A percentile compares a stretch with the other conserved stretches of the same genome.
Conservation (phyloP, 1,139 yeast genomes). For the Hyphopichia fennica region DNA sequence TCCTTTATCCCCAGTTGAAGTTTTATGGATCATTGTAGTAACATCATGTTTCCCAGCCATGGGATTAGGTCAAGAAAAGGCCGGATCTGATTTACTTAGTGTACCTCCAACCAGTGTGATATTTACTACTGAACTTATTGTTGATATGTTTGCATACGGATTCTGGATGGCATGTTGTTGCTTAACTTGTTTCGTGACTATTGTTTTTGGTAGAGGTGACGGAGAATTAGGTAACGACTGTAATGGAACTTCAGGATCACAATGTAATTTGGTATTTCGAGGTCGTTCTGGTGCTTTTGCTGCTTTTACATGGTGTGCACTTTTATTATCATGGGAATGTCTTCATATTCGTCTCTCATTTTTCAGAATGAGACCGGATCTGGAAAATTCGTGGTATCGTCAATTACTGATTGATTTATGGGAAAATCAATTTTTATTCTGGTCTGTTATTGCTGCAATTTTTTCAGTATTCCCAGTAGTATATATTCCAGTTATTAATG, state of each 20-base stretch:
- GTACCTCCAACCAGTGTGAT: constrained; percentile 65
- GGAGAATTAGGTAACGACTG: constrained; percentile 70
- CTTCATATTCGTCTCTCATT: constrained; percentile 74
- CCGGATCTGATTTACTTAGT: constrained; percentile 65
- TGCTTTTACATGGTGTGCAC: constrained; percentile 88
- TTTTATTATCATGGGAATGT: constrained; percentile 88
- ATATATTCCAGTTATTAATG: constrained; percentile 84
- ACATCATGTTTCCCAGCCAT: constrained; percentile 84
- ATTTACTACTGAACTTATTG: constrained; percentile 68
- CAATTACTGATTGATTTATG: constrained; percentile 59
- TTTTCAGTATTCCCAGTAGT: constrained; percentile 77
- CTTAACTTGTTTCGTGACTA: constrained; percentile 62
- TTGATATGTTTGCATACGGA: constrained; percentile 78
- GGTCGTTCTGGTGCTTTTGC: constrained; percentile 85
- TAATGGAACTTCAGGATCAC: constrained; percentile 34
- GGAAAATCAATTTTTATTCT: constrained; percentile 76
- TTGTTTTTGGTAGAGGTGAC: constrained; percentile 65
- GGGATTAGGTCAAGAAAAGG: constrained; percentile 79
- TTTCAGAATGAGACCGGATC: constrained; percentile 64
- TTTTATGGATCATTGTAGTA: constrained; percentile 75
- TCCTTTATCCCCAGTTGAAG: constrained; percentile 79
- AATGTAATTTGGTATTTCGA: constrained; percentile 67
- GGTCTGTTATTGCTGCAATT: constrained; percentile 78
- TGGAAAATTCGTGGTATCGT: constrained; percentile 41
- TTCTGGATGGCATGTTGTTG: constrained; percentile 72